Evolutionary conservation across 1,284 basidiomycete genomes (phyloP).

Genomic region (Vanrija humicola): DNA sequence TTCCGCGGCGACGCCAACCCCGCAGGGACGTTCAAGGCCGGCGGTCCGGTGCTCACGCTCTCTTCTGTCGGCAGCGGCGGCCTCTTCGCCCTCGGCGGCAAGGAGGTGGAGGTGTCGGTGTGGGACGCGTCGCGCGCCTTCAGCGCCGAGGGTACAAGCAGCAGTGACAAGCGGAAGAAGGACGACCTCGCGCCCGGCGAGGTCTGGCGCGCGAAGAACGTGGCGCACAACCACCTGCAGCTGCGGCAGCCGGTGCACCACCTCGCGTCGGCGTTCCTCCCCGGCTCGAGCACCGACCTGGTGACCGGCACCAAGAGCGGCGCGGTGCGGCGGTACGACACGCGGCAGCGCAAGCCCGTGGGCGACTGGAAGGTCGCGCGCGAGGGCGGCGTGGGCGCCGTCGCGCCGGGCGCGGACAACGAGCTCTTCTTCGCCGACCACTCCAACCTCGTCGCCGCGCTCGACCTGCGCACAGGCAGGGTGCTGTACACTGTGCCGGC

Average conservation of each 20-base stretch:
- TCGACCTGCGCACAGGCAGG: conserved; percentile 72
- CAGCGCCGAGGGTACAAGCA: conserved; percentile 4
- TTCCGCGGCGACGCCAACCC: conserved; percentile 4
- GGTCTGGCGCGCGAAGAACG: conserved; percentile 49
- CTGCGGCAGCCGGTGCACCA: conserved; percentile 79
- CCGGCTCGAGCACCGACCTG: conserved; percentile 53
- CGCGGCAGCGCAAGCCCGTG: conserved; percentile 63
- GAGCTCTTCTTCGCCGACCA: conserved; percentile 73
- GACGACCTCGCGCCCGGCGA: conserved; percentile 59
- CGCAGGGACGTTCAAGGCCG: conserved; percentile 6
- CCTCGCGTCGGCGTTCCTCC: conserved; percentile 56
- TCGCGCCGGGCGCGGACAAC: conserved; percentile 52
- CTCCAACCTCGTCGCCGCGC: conserved; percentile 62
- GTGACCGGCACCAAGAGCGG: conserved; percentile 73
- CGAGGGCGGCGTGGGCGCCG: conserved; percentile 61
- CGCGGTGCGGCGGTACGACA: conserved; percentile 74
- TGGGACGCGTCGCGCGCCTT: conserved; percentile 75
- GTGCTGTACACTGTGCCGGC: conserved; percentile 63
- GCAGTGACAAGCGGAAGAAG: conserved; percentile 63
- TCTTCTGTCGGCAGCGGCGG: conserved; percentile 54
- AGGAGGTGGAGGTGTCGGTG: conserved; percentile 80
- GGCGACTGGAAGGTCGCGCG: conserved; percentile 45
- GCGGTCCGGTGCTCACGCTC: conserved; percentile 36
- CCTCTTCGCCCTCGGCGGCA: conserved; percentile 74
- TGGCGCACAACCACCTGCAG: conserved; percentile 67